Evolutionary conservation across 1,284 basidiomycete species (phyloP).

Genomic region (Moniliella sp.): DNA sequence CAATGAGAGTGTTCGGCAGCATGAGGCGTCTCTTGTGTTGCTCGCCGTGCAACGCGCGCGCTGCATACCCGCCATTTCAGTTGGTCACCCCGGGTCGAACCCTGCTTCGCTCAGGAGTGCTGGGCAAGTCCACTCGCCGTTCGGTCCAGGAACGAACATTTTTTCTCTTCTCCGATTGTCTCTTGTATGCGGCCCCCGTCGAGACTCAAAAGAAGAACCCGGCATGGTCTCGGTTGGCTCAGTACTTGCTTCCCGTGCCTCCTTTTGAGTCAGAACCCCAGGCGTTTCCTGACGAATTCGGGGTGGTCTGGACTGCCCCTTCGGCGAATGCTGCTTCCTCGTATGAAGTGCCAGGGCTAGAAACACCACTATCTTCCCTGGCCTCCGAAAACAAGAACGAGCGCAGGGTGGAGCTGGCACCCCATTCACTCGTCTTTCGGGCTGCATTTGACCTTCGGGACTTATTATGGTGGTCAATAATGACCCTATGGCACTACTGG

Average conservation of each 20-base stretch:
- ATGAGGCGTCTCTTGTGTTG: conserved; percentile 27
- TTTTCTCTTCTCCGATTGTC: conserved; percentile 29
- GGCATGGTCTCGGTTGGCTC: background rate
- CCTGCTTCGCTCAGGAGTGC: conserved; percentile 19
- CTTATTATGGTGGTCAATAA: too few relatives aligned
- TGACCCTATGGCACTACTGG: too few relatives aligned
- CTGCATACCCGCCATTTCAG: conserved; percentile 17
- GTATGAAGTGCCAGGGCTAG: too few relatives aligned
- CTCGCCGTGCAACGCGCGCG: conserved; percentile 23
- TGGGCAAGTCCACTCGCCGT: conserved; percentile 27
- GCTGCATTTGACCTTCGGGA: too few relatives aligned
- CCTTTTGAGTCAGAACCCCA: background rate
- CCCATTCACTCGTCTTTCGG: too few relatives aligned
- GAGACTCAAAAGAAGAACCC: background rate
- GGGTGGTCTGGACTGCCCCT: background rate
- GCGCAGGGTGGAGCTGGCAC: too few relatives aligned
- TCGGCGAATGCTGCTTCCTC: too few relatives aligned
- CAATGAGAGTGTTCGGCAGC: conserved; percentile 29
- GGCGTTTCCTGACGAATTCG: background rate
- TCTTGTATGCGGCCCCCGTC: conserved; percentile 19
- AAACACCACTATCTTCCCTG: too few relatives aligned
- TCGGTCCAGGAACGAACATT: conserved; percentile 28
- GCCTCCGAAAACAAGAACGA: too few relatives aligned
- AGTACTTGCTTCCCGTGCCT: background rate
- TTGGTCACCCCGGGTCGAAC: conserved; percentile 23